Conservation (phyloP, 805 yeast species). For the Candida insectorum region DNA sequence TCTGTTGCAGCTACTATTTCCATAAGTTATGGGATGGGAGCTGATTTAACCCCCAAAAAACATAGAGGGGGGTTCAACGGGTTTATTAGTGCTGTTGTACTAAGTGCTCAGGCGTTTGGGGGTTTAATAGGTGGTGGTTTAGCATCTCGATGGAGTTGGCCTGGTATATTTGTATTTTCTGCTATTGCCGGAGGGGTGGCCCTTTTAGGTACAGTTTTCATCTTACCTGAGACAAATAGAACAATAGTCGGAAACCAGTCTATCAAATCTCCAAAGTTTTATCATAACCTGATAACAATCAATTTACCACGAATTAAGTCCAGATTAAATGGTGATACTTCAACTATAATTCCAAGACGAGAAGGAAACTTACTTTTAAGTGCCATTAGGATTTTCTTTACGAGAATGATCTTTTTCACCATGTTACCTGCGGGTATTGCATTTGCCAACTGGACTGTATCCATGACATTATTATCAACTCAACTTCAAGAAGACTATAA, state of each 20-base stretch:
- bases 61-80: slow-evolving; percentile 70
- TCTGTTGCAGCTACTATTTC: slow-evolving; percentile 73
- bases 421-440: slow-evolving; percentile 56
- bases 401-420: slow-evolving; percentile 43
- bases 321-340: neutral
- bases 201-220: slow-evolving; percentile 20
- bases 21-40: slow-evolving; percentile 60
- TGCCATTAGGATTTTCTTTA: slow-evolving; percentile 37
- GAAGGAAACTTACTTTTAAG: slow-evolving; percentile 17
- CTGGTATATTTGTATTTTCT: slow-evolving; percentile 70
- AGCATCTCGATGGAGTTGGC: slow-evolving; percentile 46
- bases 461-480: slow-evolving; percentile 60
- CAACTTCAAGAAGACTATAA: slow-evolving; percentile 46
- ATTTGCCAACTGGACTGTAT: slow-evolving; percentile 63
- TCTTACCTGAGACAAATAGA: slow-evolving; percentile 72
- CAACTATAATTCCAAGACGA: slow-evolving; percentile 10
- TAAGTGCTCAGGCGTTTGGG: slow-evolving; percentile 73
- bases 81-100: slow-evolving; percentile 53
- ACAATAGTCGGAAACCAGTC: slow-evolving; percentile 71
- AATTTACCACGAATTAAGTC: neutral
- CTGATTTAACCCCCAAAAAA: slow-evolving; percentile 61
- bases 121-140: slow-evolving; percentile 58
- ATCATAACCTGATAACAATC: slow-evolving; percentile 18
- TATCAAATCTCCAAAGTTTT: slow-evolving; percentile 39
- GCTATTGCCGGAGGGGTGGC: slow-evolving; percentile 56